Conservation (phyloP, 768 basidiomycete genomes). For the Phanerodontia chrysosporium region DNA sequence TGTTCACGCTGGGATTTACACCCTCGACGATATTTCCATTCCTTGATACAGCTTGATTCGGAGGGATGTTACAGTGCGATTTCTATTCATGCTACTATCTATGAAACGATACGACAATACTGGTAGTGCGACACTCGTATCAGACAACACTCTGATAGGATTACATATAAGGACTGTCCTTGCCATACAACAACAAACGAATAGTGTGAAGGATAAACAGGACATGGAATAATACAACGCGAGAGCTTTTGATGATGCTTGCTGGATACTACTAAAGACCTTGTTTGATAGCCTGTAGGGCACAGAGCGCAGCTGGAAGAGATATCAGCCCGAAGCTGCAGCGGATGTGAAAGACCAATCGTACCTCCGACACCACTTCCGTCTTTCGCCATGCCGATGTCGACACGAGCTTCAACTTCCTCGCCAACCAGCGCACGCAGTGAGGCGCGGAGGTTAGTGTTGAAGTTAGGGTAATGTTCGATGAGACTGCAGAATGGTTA, state of each 20-base stretch:
- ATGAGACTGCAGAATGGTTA: conserved; percentile 55
- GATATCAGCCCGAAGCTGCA: conserved; percentile 5
- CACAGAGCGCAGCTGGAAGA: conserved; percentile 75
- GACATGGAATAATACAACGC: not conserved
- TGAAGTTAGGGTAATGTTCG: conserved; percentile 89
- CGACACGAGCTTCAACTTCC: conserved; percentile 73
- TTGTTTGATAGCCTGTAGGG: conserved; percentile 74
- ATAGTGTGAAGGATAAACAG: conserved; percentile 1
- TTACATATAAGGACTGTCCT: not conserved
- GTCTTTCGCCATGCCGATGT: conserved; percentile 93
- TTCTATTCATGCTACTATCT: not conserved
- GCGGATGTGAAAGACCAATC: conserved; percentile 23
- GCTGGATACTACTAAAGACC: conserved; percentile 6
- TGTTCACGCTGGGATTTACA: not conserved
- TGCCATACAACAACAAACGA: not conserved
- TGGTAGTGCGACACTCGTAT: not conserved
- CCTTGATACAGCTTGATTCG: not conserved
- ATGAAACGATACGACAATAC: not conserved
- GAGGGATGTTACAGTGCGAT: not conserved
- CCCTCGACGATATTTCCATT: not conserved
- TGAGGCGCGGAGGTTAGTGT: conserved; percentile 68
- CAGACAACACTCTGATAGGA: not conserved
- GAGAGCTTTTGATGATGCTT: not conserved
- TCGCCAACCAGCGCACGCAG: conserved; percentile 73
- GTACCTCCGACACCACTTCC: conserved; percentile 96